These are phyloP conservation scores for Amaranthus tricolor DNA, from an alignment of 179 eudicot genomes.

Conservation along the genomic window DNA sequence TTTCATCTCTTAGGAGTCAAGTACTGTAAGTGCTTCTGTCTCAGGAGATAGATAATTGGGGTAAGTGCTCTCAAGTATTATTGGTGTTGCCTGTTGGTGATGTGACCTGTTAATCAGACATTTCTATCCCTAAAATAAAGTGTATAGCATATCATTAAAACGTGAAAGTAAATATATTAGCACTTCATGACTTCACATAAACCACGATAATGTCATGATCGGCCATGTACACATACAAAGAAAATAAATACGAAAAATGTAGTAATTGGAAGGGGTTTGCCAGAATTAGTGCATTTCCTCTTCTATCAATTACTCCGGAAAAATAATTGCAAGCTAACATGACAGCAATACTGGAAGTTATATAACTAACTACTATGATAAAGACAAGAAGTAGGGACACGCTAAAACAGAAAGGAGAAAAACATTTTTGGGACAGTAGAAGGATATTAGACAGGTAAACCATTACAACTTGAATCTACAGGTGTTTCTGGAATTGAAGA, in stretches of 20 bases:
- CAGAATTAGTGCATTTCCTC: not conserved
- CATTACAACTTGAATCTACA: not conserved
- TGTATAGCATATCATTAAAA: not conserved
- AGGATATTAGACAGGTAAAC: not conserved
- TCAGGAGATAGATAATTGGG: not conserved
- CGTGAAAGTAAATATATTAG: not conserved
- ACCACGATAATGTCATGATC: not conserved
- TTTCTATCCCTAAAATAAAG: not conserved
- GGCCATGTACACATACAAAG: not conserved
- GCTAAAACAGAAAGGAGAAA: not conserved
- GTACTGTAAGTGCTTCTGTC: too few species aligned
- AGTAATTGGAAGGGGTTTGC: not conserved
- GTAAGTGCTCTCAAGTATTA: not conserved
- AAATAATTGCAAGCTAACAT: not conserved
- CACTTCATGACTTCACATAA: not conserved
- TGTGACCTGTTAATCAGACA: not conserved
- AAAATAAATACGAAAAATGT: not conserved
- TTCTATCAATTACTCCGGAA: not conserved
- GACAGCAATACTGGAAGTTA: not conserved
- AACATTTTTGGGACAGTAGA: not conserved
- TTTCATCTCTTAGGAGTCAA: not conserved
- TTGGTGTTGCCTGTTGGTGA: not conserved
- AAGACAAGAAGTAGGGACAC: not conserved
- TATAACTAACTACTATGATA: not conserved
- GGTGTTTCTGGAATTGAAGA: not conserved